Base-by-base conservation (phyloP, 768 basidiomycete genomes). In the Nidularia pulvinata region DNA sequence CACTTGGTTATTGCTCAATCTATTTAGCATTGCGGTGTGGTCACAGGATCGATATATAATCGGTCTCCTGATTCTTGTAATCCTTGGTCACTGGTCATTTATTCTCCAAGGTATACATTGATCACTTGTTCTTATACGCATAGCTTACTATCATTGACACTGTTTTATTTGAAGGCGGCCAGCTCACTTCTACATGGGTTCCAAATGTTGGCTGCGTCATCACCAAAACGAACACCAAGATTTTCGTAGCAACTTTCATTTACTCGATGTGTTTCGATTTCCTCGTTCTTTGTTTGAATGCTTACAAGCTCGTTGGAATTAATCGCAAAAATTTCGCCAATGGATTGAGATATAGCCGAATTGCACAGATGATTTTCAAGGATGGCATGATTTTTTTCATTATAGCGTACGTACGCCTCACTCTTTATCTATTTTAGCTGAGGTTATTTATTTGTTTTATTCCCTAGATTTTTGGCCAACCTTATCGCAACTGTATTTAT, bases 251-350 rank as follows among this genome's bases (percentile, higher is more conserved):
- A 22, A 82, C 82, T 5, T 90, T 88, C 68, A 86, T 89, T 57
- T 89, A 89, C 61, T 80, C 84, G 47, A 90, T 90, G 88, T 68
- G 70, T 16, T 88, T 89, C 61, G 88, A 90, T 68, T 75, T 90
- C 55, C 62, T 71, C 13, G 85, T 90, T 48, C 66, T 90, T 33
- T 70, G 69, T 46, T 71, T 89, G 48, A 87, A 85, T 30, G 82
- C 77, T 9, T 80, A 71, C 67, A 90, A 89, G 59, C 78, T 90
- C 16, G 59, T 79, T 6, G 72, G 76, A 58, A n/a, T n/a, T n/a
- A n/a, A n/a, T n/a, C n/a, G n/a, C n/a, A n/a, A n/a, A n/a, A n/a
- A n/a, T n/a, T 73, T 74, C 11, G 55, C 62, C 19, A 64, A 73
- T 19, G 73, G 67, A 46, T 79, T 80, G 34, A n/a, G n/a, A n/a